Evolutionary conservation across 371 early-diverging fungal genomes (phyloP).

Genomic region (Parasitella parasitica): DNA sequence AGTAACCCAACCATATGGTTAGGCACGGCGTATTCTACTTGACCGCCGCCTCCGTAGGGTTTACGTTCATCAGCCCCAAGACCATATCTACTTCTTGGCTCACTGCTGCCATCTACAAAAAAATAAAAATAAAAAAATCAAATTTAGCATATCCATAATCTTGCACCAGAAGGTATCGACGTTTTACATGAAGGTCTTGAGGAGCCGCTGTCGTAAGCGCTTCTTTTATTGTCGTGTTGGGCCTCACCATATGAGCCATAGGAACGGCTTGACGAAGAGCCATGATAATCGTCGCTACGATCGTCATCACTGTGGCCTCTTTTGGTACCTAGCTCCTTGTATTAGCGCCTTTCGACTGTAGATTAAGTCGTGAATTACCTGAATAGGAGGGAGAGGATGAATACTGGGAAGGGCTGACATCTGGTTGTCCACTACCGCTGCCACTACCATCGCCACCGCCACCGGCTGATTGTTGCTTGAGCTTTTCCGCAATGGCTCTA

Average conservation of each 20-base stretch:
- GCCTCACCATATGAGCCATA: slow-evolving; percentile 12
- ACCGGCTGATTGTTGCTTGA: slow-evolving; percentile 50
- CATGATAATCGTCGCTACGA: slow-evolving; percentile 18
- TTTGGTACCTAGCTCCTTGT: slow-evolving; percentile 26
- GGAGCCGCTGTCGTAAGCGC: slow-evolving; percentile 40
- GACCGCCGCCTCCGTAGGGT: slow-evolving; percentile 4
- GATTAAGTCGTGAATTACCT: not conserved
- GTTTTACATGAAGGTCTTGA: slow-evolving; percentile 37
- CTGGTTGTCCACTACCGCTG: not conserved
- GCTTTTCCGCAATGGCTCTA: slow-evolving; percentile 81
- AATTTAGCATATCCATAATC: not conserved
- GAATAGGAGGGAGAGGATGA: slow-evolving; percentile 1
- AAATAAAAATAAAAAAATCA: not conserved
- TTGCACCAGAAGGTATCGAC: too few species aligned
- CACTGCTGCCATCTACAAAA: slow-evolving; percentile 13
- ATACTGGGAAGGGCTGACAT: not conserved
- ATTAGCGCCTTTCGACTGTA: not conserved
- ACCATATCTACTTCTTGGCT: slow-evolving; percentile 51
- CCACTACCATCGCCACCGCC: slow-evolving; percentile 7
- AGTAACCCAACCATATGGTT: slow-evolving; percentile 77
- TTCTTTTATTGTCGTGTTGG: slow-evolving; percentile 43
- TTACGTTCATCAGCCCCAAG: slow-evolving; percentile 54
- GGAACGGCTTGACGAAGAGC: slow-evolving; percentile 13
- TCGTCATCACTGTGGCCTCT: slow-evolving; percentile 34
- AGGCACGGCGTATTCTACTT: slow-evolving; percentile 60